Percentiles rank a stretch among this genome's conserved stretches.
Conservation (phyloP, 176 grass and related monocot species). For the Thalia dealbata region DNA sequence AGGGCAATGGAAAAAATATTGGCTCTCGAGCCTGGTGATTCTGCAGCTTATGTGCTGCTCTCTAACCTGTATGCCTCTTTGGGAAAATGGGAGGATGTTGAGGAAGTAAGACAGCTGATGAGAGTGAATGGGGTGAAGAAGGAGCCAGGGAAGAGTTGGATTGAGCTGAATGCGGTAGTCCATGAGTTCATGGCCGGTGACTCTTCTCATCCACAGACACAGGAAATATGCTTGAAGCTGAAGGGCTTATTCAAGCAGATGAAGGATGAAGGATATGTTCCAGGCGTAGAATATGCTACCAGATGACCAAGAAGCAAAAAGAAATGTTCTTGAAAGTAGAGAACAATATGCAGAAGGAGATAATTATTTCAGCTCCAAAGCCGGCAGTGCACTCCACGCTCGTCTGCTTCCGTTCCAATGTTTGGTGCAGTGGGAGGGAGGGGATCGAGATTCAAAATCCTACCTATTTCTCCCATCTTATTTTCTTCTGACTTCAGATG, state of each 20-base stretch:
- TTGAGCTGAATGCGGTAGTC: constrained; percentile 16
- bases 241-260: constrained; percentile 19
- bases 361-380: neutral
- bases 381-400: too few relatives aligned
- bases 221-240: constrained; percentile 15
- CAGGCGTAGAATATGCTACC: constrained; percentile 7
- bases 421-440: too few relatives aligned
- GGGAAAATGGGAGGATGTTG: constrained; percentile 17
- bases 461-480: too few relatives aligned
- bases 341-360: neutral
- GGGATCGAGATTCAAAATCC: too few relatives aligned
- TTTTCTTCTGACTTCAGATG: too few relatives aligned
- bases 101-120: constrained; percentile 19
- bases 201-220: constrained; percentile 14
- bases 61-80: constrained; percentile 19
- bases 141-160: constrained; percentile 24
- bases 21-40: constrained; percentile 22
- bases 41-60: constrained; percentile 25
- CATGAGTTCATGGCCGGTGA: constrained; percentile 21
- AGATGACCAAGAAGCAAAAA: neutral
- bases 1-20: constrained; percentile 22
- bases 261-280: constrained; percentile 20
- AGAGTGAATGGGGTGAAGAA: constrained; percentile 20
- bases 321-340: too few relatives aligned
- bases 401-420: too few relatives aligned